Percentiles rank a stretch among this genome's conserved stretches.
These are phyloP conservation scores for Ichthyophthirius multifiliis DNA, from an alignment of 169 alveolate genomes.

Conservation along the genomic window DNA sequence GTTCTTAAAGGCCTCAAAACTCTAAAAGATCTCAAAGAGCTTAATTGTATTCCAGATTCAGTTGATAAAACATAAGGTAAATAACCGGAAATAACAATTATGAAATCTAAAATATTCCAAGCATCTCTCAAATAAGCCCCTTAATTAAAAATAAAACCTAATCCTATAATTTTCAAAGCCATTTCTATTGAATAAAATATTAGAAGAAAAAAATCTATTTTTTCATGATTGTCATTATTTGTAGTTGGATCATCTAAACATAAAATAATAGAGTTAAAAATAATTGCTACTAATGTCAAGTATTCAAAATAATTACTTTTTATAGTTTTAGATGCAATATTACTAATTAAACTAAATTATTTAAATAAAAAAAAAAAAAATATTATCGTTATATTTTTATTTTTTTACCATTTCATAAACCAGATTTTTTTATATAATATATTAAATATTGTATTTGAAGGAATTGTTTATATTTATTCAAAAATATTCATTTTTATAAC, in stretches of 20 bases:
- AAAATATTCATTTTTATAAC: neutral
- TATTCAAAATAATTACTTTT: conserved; percentile 65
- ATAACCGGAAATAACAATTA: conserved; percentile 76
- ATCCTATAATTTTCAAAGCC: conserved; percentile 70
- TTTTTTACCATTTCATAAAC: neutral
- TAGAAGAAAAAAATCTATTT: conserved; percentile 62
- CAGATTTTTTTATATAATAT: neutral
- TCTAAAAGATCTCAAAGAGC: conserved; percentile 76
- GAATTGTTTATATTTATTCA: neutral
- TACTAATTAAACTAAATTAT: neutral
- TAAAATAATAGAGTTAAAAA: conserved; percentile 68
- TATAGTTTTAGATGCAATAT: conserved; percentile 28
- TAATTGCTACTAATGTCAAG: conserved; percentile 68
- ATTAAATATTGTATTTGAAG: neutral
- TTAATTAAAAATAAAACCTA: conserved; percentile 69
- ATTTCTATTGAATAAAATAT: conserved; percentile 78
- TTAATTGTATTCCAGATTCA: conserved; percentile 53
- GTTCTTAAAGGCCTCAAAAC: conserved; percentile 82
- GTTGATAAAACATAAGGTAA: conserved; percentile 39
- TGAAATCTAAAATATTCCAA: conserved; percentile 87
- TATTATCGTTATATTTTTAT: neutral
- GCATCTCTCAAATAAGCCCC: conserved; percentile 81
- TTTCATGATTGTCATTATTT: conserved; percentile 17
- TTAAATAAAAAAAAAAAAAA: neutral
- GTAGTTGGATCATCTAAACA: conserved; percentile 81